Base-by-base conservation (phyloP, 345 rosid species). In the Brassica carinata region DNA sequence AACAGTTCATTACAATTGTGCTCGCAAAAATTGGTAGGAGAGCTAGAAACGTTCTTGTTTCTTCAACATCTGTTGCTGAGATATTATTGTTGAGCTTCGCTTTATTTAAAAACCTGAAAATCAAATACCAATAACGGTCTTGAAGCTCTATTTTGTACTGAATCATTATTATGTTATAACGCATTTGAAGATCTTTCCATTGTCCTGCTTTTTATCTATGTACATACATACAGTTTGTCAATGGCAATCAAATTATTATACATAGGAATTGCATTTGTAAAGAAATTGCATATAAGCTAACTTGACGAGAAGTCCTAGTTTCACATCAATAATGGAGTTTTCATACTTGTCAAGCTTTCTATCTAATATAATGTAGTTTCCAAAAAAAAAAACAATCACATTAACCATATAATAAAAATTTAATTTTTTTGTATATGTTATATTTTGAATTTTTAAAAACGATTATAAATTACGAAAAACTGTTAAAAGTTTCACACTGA, bases 1-100 rank as follows among this genome's bases (percentile, higher is more conserved):
- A 89, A 43, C 90, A 85, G 75, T 81, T 89, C 92, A 85, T 86
- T 85, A 85, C 65, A 79, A 91, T 88, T n/a, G 92, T 88, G 88
- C 89, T 80, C 1, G 17, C 85, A 33, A 88, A 91, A 34, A 89
- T 87, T 8, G 96, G 96, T 67, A 75, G 76, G 26, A 91, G 84
- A 45, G 89, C 86, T 2, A 87, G 61, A 82, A 90, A 86, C 11
- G 84, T 78, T 83, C 74, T 85, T 76, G 89, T 79, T 85, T 90
- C 91, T 38, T 87, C 86, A 18, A 91, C 85, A 7, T 86, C 78
- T 29, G 70, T 59, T 43, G 55, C 71, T 17, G 80, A 77, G 36
- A 84, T 62, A 7, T 53, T 82, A 76, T 48, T 81, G 51, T 84
- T 77, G 3, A 73, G 29, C 23, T 69, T 62, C 10, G 92, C 92